Conservation (phyloP, 768 basidiomycete genomes). For the Leccinellum rugosiceps region DNA sequence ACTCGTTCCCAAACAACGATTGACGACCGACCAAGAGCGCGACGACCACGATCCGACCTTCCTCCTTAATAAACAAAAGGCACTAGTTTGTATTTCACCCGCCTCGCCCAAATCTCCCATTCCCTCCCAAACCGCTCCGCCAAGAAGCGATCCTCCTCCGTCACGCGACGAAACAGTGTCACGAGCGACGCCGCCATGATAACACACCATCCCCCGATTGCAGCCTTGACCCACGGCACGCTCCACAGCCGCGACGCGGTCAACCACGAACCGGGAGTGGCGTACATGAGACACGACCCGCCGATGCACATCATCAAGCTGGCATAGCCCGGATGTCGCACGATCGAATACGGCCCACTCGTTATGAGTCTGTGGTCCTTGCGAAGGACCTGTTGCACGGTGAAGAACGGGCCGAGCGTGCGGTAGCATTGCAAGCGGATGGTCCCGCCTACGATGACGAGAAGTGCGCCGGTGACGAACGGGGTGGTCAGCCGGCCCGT, state of each 20-base stretch:
- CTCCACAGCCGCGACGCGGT: slow-evolving; percentile 1
- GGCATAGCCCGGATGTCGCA: slow-evolving; percentile 30
- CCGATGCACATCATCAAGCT: background rate
- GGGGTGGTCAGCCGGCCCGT: background rate
- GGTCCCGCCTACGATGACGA: slow-evolving; percentile 2
- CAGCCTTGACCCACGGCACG: background rate
- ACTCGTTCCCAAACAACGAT: background rate
- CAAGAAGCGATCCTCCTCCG: slow-evolving; percentile 21
- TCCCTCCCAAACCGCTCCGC: slow-evolving; percentile 14
- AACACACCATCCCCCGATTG: background rate
- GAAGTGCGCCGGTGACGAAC: slow-evolving; percentile 5
- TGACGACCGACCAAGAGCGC: too few species aligned
- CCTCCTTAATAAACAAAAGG: slow-evolving; percentile 4
- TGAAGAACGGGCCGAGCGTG: slow-evolving; percentile 21
- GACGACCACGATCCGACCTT: background rate
- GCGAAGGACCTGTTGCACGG: slow-evolving; percentile 16
- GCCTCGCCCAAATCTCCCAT: slow-evolving; percentile 20
- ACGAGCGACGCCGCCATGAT: background rate
- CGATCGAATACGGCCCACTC: slow-evolving; percentile 23
- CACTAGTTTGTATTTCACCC: slow-evolving; percentile 8
- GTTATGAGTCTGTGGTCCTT: slow-evolving; percentile 25
- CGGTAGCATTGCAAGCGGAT: slow-evolving; percentile 13
- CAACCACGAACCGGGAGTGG: slow-evolving; percentile 1
- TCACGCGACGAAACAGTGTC: slow-evolving; percentile 14
- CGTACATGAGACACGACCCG: background rate